Conservation (phyloP, 2,329 filamentous ascomycete genomes). For the Trichoderma oligosporum region DNA sequence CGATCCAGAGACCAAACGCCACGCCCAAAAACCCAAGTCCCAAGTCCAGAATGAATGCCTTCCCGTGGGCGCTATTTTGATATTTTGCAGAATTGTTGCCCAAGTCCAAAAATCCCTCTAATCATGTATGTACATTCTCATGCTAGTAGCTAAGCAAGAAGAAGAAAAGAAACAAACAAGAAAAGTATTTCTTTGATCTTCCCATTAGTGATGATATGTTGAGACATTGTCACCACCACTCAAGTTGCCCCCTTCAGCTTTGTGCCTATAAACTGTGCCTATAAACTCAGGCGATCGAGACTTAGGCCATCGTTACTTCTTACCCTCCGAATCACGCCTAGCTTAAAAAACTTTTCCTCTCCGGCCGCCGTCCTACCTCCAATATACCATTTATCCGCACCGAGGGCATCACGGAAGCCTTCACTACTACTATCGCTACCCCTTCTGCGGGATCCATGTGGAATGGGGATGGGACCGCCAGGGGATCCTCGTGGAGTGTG, state of each 20-base stretch:
- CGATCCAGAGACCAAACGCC: not conserved
- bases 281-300: conserved; percentile 71
- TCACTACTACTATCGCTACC: conserved; percentile 74
- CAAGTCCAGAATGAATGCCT: conserved; percentile 2
- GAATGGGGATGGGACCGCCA: conserved; percentile 40
- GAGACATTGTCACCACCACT: not conserved
- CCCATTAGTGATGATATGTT: not conserved
- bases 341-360: conserved; percentile 78
- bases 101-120: conserved; percentile 12
- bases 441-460: conserved; percentile 45
- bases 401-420: conserved; percentile 68
- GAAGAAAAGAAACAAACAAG: not conserved
- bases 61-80: conserved; percentile 1
- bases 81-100: conserved; percentile 9
- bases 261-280: conserved; percentile 30
- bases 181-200: not conserved
- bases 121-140: conserved; percentile 15
- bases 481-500: conserved; percentile 28
- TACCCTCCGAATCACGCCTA: conserved; percentile 70
- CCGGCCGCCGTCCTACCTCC: conserved; percentile 70
- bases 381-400: conserved; percentile 77
- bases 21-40: conserved; percentile 1
- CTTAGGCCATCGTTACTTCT: conserved; percentile 72
- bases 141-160: not conserved
- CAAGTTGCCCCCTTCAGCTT: too few relatives aligned